phyloP scores from a whole-genome alignment of 192 early-diverging fungal species.

The Coemansia reversa region DNA sequence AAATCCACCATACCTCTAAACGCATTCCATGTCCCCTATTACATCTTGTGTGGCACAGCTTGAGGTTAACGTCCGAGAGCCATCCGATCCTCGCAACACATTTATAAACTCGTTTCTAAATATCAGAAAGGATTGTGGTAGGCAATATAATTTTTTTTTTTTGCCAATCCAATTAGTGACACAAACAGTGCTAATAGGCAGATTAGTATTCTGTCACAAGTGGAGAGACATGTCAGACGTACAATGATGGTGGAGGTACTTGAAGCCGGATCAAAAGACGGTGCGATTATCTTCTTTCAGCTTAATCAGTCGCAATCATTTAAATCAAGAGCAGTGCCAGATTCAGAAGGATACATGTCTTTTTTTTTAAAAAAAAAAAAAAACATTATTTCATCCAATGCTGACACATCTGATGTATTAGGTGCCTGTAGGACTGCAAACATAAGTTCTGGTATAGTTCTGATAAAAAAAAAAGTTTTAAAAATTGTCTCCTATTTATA shows the following conservation, averaged over 20 bases:
- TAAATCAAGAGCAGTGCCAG: not conserved
- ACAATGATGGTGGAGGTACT: slow-evolving; percentile 23
- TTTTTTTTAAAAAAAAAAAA: too few species aligned
- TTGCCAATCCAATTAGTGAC: slow-evolving; percentile 1
- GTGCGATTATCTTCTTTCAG: slow-evolving; percentile 44
- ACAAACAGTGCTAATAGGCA: not conserved
- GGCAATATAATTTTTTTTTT: not conserved
- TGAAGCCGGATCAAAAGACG: slow-evolving; percentile 33
- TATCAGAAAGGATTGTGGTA: slow-evolving; percentile 9
- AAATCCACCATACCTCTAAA: too few species aligned
- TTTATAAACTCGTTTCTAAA: too few species aligned
- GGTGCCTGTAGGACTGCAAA: slow-evolving; percentile 9
- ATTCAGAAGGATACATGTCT: slow-evolving; percentile 25
- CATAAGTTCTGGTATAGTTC: not conserved
- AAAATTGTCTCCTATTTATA: not conserved
- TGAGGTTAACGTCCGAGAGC: too few species aligned
- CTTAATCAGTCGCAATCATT: not conserved
- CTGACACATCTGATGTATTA: slow-evolving; percentile 25
- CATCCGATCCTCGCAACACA: too few species aligned
- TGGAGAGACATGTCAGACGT: not conserved
- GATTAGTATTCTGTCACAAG: not conserved
- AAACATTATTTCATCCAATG: slow-evolving; percentile 40
- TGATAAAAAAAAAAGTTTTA: slow-evolving; percentile 1
- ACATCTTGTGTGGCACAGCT: too few species aligned
- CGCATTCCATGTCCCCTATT: too few species aligned